Conservation (phyloP, 345 rosid genomes). For the Boechera stricta region DNA sequence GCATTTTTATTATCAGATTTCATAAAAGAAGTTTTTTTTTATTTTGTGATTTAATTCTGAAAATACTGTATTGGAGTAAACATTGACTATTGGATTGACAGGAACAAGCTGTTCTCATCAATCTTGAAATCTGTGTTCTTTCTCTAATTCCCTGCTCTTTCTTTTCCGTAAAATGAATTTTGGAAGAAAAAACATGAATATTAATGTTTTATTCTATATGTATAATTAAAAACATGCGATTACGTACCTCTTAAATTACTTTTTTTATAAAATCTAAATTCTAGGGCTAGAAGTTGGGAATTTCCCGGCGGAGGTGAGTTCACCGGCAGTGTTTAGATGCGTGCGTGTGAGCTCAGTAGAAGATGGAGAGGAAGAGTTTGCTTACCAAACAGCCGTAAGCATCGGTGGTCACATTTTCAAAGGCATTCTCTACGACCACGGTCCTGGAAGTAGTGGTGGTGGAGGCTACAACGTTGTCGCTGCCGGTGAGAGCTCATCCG, state of each 20-base stretch:
- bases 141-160: constrained; percentile 33
- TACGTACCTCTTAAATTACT: not conserved
- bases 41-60: constrained; percentile 3
- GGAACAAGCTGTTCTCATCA: constrained; percentile 35
- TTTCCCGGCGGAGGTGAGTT: constrained; percentile 64
- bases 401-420: constrained; percentile 71
- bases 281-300: constrained; percentile 66
- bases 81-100: constrained; percentile 44
- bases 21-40: not conserved
- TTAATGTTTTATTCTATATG: not conserved
- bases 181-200: not conserved
- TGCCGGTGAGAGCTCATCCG: constrained; percentile 44
- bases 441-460: constrained; percentile 45
- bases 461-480: constrained; percentile 27
- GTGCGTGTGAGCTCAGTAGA: constrained; percentile 63
- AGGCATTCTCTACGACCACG: constrained; percentile 72
- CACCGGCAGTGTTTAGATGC: constrained; percentile 60
- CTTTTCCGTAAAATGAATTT: constrained; percentile 28
- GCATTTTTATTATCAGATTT: constrained; percentile 16
- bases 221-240: constrained; percentile 22
- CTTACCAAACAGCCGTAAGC: constrained; percentile 55
- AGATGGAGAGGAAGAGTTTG: constrained; percentile 54
- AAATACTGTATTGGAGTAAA: constrained; percentile 44
- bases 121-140: constrained; percentile 36
- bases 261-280: not conserved